A percentile compares a stretch with the other conserved stretches of the same genome.
These are phyloP conservation scores for Lasiosphaeris hirsuta DNA, from an alignment of 495 filamentous ascomycete genomes.

Conservation along the genomic window DNA sequence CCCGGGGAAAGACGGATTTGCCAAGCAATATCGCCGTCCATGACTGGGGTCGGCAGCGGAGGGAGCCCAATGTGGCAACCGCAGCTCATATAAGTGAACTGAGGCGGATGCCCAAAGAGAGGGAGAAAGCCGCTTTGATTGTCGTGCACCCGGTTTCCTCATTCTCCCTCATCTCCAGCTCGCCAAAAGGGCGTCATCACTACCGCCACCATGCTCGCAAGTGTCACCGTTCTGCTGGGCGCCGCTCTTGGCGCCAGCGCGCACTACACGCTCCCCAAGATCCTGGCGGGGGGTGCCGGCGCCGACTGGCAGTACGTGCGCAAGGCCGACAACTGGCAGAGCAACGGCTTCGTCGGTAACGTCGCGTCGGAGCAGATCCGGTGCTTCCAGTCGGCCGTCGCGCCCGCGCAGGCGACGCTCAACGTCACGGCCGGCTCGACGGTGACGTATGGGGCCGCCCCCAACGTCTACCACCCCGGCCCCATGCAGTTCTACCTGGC, in stretches of 20 bases:
- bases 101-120: too few species aligned
- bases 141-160: too few species aligned
- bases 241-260: constrained; percentile 23
- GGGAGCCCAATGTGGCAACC: constrained; percentile 14
- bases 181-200: not conserved
- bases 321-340: constrained; percentile 39
- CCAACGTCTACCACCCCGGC: constrained; percentile 44
- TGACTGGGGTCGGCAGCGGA: constrained; percentile 7
- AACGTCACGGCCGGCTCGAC: constrained; percentile 41
- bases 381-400: constrained; percentile 38
- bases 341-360: constrained; percentile 42
- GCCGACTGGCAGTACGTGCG: constrained; percentile 40
- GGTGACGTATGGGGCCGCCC: constrained; percentile 42
- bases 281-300: constrained; percentile 7
- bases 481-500: constrained; percentile 47
- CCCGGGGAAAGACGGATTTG: constrained; percentile 15
- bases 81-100: not conserved
- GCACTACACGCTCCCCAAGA: constrained; percentile 32
- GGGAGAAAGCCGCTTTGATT: too few species aligned
- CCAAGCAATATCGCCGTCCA: constrained; percentile 9
- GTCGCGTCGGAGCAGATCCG: constrained; percentile 45
- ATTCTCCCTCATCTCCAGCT: not conserved
- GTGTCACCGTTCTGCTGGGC: constrained; percentile 15
- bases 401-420: constrained; percentile 30
- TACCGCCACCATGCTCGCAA: constrained; percentile 20